A percentile compares a stretch with the other conserved stretches of the same genome.
These are phyloP conservation scores for Penicillium sp. DNA, from an alignment of 2,329 filamentous ascomycete genomes.

Conservation along the genomic window DNA sequence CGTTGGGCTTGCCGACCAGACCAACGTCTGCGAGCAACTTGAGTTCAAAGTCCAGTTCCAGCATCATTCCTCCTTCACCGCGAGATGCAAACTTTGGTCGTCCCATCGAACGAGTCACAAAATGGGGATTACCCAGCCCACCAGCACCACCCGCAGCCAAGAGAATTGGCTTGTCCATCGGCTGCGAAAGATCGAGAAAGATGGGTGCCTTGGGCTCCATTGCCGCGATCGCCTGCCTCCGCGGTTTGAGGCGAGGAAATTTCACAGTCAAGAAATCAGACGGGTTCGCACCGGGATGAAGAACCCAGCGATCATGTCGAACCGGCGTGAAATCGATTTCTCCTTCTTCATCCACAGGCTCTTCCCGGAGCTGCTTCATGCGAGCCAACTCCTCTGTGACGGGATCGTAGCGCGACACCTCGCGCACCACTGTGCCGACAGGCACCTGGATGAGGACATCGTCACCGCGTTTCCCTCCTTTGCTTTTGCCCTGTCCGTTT, in stretches of 20 bases:
- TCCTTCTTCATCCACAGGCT: constrained; percentile 15
- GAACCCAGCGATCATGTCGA: constrained; percentile 69
- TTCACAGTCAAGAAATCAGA: constrained; percentile 61
- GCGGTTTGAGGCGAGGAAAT: constrained; percentile 54
- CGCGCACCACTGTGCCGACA: constrained; percentile 82
- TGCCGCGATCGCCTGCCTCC: constrained; percentile 54
- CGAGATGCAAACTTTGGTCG: constrained; percentile 83
- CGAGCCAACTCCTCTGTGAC: constrained; percentile 59
- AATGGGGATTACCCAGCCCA: constrained; percentile 89
- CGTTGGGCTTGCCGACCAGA: constrained; percentile 89
- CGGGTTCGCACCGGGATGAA: constrained; percentile 73
- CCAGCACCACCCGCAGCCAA: constrained; percentile 83
- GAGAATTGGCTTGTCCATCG: constrained; percentile 77
- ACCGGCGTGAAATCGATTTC: constrained; percentile 37
- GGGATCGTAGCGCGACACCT: constrained; percentile 73
- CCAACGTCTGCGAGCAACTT: constrained; percentile 95
- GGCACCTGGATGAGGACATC: constrained; percentile 87
- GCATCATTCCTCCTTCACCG: constrained; percentile 70
- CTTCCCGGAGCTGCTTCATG: constrained; percentile 4
- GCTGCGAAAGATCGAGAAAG: constrained; percentile 64
- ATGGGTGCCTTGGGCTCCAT: constrained; percentile 70
- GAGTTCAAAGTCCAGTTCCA: constrained; percentile 81
- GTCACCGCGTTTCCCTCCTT: constrained; percentile 69
- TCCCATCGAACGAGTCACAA: constrained; percentile 67
- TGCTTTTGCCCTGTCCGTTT: constrained; percentile 46